Base-by-base conservation (phyloP, 495 filamentous ascomycete species). In the Aspergillus ellipticus region DNA sequence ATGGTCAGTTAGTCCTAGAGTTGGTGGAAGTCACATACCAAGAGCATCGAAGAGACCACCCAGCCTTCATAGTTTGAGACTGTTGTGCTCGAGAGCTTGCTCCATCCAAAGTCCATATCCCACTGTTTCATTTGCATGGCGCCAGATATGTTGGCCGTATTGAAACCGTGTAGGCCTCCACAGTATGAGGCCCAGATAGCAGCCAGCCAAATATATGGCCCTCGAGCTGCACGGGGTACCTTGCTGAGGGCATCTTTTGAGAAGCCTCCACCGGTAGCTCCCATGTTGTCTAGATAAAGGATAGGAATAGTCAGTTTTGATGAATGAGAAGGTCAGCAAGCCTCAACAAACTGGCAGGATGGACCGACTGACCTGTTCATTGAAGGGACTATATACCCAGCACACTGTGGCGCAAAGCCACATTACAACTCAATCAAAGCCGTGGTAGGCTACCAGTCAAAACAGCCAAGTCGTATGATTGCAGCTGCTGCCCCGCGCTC, bases 81-180 rank as follows among this genome's bases (percentile, higher is more conserved):
- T n/a, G 51, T 37, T 6, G 10, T 31, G 1, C 24, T 28, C 6
- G 52, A 19, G 50, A 64, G 43, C 50, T 61, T 19, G 1, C 31
- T 54, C 59, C 60, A 63, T 3, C 54, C 54, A 57, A 67, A 64
- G 37, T 64, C 58, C 11, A 55, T 20, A 16, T 47, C 43, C 50
- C 64, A 67, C 4, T 61, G 61, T 19, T 53, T 49, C 39, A 67
- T 49, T 17, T 53, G 59, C 64, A 67, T 67, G 3, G 59, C 59
- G 1, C 64, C 64, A 7, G 64, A 67, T 16, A 67, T 67, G 50
- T 67, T 64, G 17, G 64, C 61, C 8, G 64, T 64, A 26, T 67
- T 67, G 48, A 67, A 63, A 11, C 61, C 64, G 51, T 65, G 62
- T 4, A 65, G 51, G 41, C 59, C 59, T 16, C 59, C 59, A 47